Base-by-base conservation (phyloP, 129 eudicot species). In the Flaveria brownii region DNA sequence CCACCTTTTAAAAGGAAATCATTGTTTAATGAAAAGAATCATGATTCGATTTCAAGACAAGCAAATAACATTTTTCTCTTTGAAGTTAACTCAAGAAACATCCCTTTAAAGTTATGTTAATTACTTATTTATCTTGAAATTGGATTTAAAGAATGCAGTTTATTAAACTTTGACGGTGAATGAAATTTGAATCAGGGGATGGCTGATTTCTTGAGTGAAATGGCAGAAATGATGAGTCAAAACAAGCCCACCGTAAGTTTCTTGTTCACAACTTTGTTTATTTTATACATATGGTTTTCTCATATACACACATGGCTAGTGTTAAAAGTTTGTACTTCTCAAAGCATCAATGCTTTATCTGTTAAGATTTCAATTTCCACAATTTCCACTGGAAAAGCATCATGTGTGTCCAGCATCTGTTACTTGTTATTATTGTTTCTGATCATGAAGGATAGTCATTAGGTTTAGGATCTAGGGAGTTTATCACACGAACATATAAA, bases 151-250 rank as follows among this genome's bases (percentile, higher is more conserved):
- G n/a, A 11, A 28, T 66, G 42, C 15, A n/a, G 28, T 50, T 50
- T 76, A 76, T 65, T 11, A 25, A 77, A 68, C 74, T 54, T 22
- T 68, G 25, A 12, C 76, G 5, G 76, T 54, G 23, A 68, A 56
- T 78, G 80, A 68, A 33, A 16, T 22, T 57, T 17, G 18, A 52
- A 81, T 81, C 94, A 90, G 98, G 98, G 98, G 33, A 89, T 92
- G 96, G 91, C 89, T 8, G 96, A 87, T 54, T 92, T 92, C 78
- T 73, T 92, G 85, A 82, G 78, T 74, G 98, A 92, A 85, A 92
- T 92, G 98, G 93, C 85, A 49, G 84, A 68, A 50, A 81, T 92
- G 88, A 92, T 92, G 96, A 81, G 76, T 81, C 87, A 88, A 77
- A 86, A 84, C 79, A 82, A 92, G 28, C 79, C 90, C 18, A 85